These are phyloP conservation scores for Stemphylium beticola DNA, from an alignment of 2,329 filamentous ascomycete species.

Conservation along the genomic window DNA sequence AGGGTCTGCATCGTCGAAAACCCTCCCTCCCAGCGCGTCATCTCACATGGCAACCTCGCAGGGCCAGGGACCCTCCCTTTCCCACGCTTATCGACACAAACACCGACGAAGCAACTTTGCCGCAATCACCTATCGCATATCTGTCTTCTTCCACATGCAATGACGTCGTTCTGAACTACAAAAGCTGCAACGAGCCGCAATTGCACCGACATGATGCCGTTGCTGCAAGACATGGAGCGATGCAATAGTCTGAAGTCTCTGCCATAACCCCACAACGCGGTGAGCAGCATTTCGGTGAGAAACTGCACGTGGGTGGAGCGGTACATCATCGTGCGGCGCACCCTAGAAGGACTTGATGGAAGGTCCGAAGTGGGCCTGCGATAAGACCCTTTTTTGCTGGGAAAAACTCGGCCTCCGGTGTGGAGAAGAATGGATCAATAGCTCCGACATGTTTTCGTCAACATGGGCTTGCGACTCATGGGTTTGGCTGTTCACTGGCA, in stretches of 20 bases:
- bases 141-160: neutral
- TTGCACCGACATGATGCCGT: neutral
- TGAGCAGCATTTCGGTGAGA: neutral
- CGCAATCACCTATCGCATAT: neutral
- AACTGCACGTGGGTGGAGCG: slow-evolving; percentile 7
- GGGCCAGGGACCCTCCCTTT: neutral
- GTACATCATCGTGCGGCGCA: slow-evolving; percentile 9
- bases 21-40: no score
- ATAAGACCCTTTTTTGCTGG: neutral
- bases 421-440: neutral
- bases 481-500: neutral
- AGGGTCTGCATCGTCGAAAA: slow-evolving; percentile 1
- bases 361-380: neutral
- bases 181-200: neutral
- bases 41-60: neutral
- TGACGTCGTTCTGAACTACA: slow-evolving; percentile 5
- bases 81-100: neutral
- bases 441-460: slow-evolving; percentile 11
- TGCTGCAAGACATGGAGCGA: neutral
- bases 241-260: slow-evolving; percentile 8
- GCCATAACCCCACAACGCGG: slow-evolving; percentile 2
- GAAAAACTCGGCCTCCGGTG: slow-evolving; percentile 8
- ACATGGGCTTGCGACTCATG: slow-evolving; percentile 2
- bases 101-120: slow-evolving; percentile 8
- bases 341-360: slow-evolving; percentile 6